Base-by-base conservation (phyloP, 148 eudicot species). In the Pouteria glomerata region DNA sequence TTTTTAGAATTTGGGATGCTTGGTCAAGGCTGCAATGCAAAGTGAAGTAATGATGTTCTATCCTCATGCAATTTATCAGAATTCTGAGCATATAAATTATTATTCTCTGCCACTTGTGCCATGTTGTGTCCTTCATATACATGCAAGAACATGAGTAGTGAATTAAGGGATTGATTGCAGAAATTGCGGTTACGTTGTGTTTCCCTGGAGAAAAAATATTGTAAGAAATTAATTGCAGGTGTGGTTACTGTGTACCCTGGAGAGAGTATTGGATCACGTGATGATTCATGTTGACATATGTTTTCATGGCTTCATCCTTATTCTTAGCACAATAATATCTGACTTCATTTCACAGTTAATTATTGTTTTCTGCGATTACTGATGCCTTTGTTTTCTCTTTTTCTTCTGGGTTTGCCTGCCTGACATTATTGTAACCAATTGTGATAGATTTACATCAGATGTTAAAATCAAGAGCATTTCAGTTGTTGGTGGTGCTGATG, bases 401-500 rank as follows among this genome's bases (percentile, higher is more conserved):
- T 56, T 5, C 23, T 27, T 33, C 27, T 47, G 26, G 29, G 33
- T 57, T 45, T 63, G 35, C 30, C 50, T 66, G 52, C 21, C 45
- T 53, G 18, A 56, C 76, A 69, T 41, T 55, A 42, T 0, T 64
- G 19, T n/a, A 24, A 14, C 58, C 47, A 52, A 23, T 58, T 68
- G 65, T 73, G 59, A 34, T 77, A 90, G 96, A 72, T 95, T 95
- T 72, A 95, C 97, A 47, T 89, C 97, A 69, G 99, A 95, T 87
- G 97, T 95, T 63, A 95, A 91, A 81, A 89, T 95, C 78, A 95
- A 95, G 83, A 88, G 99, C 89, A 91, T 95, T 74, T 89, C 99
- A 24, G 72, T 95, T 72, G 85, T 95, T 50, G 99, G 99, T 73
- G 99, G 99, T 69, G 86, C 94, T 83, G 92, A 91, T 85, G 99